These are phyloP conservation scores for Paramyrothecium roridum DNA, from an alignment of 2,329 filamentous ascomycete genomes.

Conservation along the genomic window DNA sequence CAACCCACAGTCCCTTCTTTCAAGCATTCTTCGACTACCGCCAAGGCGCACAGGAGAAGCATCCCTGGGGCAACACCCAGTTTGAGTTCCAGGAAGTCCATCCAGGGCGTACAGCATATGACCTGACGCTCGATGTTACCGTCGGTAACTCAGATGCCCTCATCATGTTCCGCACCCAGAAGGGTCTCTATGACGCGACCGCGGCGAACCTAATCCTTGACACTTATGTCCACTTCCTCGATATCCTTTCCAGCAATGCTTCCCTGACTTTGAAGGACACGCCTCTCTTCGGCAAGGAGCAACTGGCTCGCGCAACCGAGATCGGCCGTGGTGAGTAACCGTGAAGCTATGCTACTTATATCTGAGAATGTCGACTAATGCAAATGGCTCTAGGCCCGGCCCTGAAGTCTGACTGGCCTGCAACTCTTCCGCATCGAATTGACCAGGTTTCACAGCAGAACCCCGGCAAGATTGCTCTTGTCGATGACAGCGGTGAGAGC, in stretches of 20 bases:
- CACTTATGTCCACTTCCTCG: constrained; percentile 14
- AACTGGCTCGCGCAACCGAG: background rate
- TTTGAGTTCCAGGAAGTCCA: constrained; percentile 12
- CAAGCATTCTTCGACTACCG: constrained; percentile 37
- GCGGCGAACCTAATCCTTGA: constrained; percentile 3
- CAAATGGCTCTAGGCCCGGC: constrained; percentile 2
- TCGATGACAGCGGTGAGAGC: constrained; percentile 11
- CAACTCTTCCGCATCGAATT: constrained; percentile 30
- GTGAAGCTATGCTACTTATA: background rate
- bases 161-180: constrained; percentile 17
- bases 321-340: constrained; percentile 5
- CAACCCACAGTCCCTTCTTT: constrained; percentile 41
- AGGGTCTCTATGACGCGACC: constrained; percentile 20
- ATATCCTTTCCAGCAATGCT: constrained; percentile 12
- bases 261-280: constrained; percentile 1
- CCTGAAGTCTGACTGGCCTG: constrained; percentile 23
- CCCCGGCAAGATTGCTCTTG: constrained; percentile 10
- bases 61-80: constrained; percentile 11
- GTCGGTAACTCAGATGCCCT: constrained; percentile 18
- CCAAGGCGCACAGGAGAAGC: constrained; percentile 15
- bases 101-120: constrained; percentile 18
- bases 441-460: constrained; percentile 24
- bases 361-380: background rate
- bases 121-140: constrained; percentile 32
- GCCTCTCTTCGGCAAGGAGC: constrained; percentile 4